Evolutionary conservation across 257 asterid species (phyloP), one percentile per base, ranked within the genome.

Genomic region (Oldenlandia corymbosa): DNA sequence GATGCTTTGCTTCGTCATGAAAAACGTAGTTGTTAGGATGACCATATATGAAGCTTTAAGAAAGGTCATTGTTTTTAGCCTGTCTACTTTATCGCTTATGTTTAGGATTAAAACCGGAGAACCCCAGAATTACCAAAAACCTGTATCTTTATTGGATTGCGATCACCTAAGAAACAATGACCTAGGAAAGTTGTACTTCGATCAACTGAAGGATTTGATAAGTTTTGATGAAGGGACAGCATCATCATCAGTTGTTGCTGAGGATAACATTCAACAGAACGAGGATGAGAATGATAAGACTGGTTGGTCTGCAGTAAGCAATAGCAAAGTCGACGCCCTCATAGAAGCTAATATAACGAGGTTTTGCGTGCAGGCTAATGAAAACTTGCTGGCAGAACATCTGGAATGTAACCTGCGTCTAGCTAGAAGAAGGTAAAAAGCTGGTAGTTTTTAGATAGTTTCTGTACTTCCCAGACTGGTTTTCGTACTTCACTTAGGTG

Each of bases 1-100:
- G 98, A 85, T 67, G 68, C 72, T 81, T 73, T 91, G 60, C 94
- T 91, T 84, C 83, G 98, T 58, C 77, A 71, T 83, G 80, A 81
- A 68, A 91, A 91, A 66, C 96, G 96, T 27, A 88, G 43, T 80
- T 91, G 98, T 79, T 91, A 83, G 83, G 57, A 75, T 86, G 42
- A 50, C 77, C 12, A 21, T 62, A 8, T 84, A 56, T 69, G 45
- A 52, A 21, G 71, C 74, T 28, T 63, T 59, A 58, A 66, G 26
- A 42, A 74, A 58, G 79, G 64, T 87, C 23, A 32, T 82, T 48
- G 32, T 58, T 18, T 60, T 85, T 74, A 34, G 59, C 70, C 49
- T 76, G 52, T 90, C 91, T 62, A 79, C 68, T n/a, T 47, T 87
- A 46, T 68, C 84, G 48, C 82, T 86, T 6, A 77, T 85, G 80